A percentile compares a stretch with the other conserved stretches of the same genome.
Evolutionary conservation across 2,329 filamentous ascomycete species (phyloP).

Genomic region (Metarhizium humberi): DNA sequence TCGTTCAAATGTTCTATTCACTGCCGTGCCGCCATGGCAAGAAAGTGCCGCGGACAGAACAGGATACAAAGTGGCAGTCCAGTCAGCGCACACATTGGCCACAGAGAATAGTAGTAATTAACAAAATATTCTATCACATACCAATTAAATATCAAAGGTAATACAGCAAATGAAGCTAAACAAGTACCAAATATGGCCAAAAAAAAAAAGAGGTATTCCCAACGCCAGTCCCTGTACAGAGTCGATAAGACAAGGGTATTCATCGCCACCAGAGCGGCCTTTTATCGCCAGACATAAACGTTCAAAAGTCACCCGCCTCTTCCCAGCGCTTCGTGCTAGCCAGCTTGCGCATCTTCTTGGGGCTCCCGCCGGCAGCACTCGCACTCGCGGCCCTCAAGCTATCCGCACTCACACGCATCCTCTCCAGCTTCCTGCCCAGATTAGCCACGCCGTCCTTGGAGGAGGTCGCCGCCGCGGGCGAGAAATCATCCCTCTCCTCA

Average conservation of each 20-base stretch:
- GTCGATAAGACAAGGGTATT: neutral
- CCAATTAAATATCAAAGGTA: neutral
- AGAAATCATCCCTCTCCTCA: constrained; percentile 40
- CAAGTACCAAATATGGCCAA: neutral
- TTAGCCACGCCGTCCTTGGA: constrained; percentile 20
- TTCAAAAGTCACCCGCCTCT: constrained; percentile 23
- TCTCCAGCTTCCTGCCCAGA: constrained; percentile 39
- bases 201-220: neutral
- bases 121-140: too few relatives aligned
- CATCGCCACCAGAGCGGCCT: neutral
- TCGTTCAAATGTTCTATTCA: too few relatives aligned
- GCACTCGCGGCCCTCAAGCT: constrained; percentile 15
- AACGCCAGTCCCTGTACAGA: neutral
- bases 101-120: too few relatives aligned
- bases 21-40: too few relatives aligned
- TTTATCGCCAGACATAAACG: neutral
- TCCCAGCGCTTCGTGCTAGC: constrained; percentile 38
- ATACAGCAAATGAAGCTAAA: neutral
- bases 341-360: constrained; percentile 45
- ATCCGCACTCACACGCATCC: constrained; percentile 37
- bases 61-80: too few relatives aligned
- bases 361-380: constrained; percentile 28
- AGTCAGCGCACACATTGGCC: too few relatives aligned
- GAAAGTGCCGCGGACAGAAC: too few relatives aligned
- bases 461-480: neutral